Percentiles rank a stretch among this genome's conserved stretches.
These are phyloP conservation scores for Phytophthora megakarya DNA, from an alignment of 352 stramenopile species.

Conservation along the genomic window DNA sequence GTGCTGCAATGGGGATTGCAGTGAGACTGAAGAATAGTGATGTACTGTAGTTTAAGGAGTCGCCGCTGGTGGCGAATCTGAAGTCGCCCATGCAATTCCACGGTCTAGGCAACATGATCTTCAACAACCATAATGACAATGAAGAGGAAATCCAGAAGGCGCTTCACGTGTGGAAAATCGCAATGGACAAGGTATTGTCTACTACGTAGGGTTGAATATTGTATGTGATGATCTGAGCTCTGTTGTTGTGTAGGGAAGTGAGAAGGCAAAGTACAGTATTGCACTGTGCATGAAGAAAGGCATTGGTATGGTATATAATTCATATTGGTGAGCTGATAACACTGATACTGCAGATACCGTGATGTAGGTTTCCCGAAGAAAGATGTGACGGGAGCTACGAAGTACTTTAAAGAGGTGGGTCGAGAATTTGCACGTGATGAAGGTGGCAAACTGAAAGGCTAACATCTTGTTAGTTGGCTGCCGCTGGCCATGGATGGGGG, in stretches of 20 bases:
- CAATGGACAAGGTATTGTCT: conserved; percentile 67
- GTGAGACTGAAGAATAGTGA: not conserved
- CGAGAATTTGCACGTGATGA: not conserved
- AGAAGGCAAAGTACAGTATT: conserved; percentile 87
- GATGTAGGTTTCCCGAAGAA: conserved; percentile 58
- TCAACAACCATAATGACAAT: conserved; percentile 72
- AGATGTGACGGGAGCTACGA: conserved; percentile 55
- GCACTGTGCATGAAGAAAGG: conserved; percentile 83
- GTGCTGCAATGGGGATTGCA: not conserved
- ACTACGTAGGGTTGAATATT: not conserved
- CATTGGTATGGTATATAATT: conserved; percentile 42
- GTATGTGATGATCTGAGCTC: not conserved
- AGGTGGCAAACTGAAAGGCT: not conserved
- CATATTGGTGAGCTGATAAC: not conserved
- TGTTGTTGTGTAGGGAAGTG: conserved; percentile 52
- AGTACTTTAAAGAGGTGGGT: conserved; percentile 77
- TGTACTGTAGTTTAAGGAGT: conserved; percentile 60
- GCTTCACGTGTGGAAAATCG: conserved; percentile 78
- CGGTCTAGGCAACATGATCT: conserved; percentile 84
- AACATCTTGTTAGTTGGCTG: conserved; percentile 47
- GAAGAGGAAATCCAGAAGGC: conserved; percentile 71
- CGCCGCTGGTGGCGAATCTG: conserved; percentile 58
- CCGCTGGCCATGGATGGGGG: conserved; percentile 70
- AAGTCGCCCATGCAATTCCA: conserved; percentile 67
- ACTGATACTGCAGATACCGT: not conserved